Base-by-base conservation (phyloP, 2,329 filamentous ascomycete genomes). In the Colletotrichum cuscutae region DNA sequence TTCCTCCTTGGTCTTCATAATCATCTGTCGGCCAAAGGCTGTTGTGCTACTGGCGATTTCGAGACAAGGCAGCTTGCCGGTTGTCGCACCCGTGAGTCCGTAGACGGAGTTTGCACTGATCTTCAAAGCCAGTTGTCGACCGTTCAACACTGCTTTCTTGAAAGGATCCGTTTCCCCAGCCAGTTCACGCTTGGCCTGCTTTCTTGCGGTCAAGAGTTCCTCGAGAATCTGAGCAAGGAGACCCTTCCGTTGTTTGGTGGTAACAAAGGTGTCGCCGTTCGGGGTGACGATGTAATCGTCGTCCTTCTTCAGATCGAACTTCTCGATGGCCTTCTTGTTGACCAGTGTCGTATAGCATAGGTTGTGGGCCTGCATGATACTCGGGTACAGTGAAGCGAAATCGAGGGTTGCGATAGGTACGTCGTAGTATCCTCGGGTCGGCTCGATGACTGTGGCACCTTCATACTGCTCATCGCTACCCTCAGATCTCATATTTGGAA, bases 351-450 rank as follows among this genome's bases (percentile, higher is more conserved):
- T 99, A 81, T 99, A 99, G 83, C 97, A 99, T 26, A 99, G 90
- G 77, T 99, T 99, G 84, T 99, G 97, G 0, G 97, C 97, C 84
- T 98, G 96, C 82, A 99, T 99, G 80, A 99, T 99, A 86, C 95
- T 98, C 26, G 97, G 97, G 78, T 99, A 99, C 75, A 99, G 92
- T 37, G 97, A 98, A 6, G 97, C 97, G 77, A 99, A 99, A 94
- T 99, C 97, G 56, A 99, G 92, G 0, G 97, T 99, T 1, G 97
- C 97, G 75, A 99, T 93, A 1, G 97, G 97, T 30, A 97, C 94
- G 78, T 97, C 92, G 82, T 99, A 98, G 83, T 97, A 99, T 37
- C 94, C 95, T 83, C 95, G 91, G 22, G 92, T 94, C 0, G 97
- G 97, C 80, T 99, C 97, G 80, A 99, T 99, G 82, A 99, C 97